A percentile compares a stretch with the other conserved stretches of the same genome.
Evolutionary conservation across 768 basidiomycete genomes (phyloP).

Genomic region (Dendrothele bispora): DNA sequence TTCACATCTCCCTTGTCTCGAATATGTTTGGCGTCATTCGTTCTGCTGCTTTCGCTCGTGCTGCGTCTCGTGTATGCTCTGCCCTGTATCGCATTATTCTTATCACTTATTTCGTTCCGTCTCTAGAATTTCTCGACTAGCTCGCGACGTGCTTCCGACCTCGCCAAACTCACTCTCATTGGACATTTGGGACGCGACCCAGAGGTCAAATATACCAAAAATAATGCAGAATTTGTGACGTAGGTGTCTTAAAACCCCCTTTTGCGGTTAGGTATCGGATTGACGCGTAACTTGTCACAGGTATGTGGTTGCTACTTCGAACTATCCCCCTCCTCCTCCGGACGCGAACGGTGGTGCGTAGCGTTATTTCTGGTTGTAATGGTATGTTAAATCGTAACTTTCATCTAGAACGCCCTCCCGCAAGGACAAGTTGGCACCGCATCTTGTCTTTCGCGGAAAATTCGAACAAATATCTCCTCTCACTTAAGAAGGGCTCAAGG

Average conservation of each 20-base stretch:
- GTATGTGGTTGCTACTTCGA: slow-evolving; percentile 76
- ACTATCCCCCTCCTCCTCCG: slow-evolving; percentile 55
- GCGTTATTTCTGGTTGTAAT: not conserved
- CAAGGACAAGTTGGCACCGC: slow-evolving; percentile 72
- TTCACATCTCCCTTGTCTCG: slow-evolving; percentile 1
- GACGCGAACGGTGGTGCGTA: slow-evolving; percentile 62
- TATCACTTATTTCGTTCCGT: not conserved
- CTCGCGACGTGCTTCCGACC: slow-evolving; percentile 50
- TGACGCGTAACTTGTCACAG: slow-evolving; percentile 45
- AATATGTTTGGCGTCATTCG: slow-evolving; percentile 57
- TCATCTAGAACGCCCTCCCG: slow-evolving; percentile 51
- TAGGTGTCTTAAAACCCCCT: slow-evolving; percentile 34
- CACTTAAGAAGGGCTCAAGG: slow-evolving; percentile 64
- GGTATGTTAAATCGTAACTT: not conserved
- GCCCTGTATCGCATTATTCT: not conserved
- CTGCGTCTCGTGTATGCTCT: slow-evolving; percentile 46
- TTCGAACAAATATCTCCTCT: slow-evolving; percentile 64
- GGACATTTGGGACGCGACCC: slow-evolving; percentile 75
- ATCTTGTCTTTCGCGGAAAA: slow-evolving; percentile 68
- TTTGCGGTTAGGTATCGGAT: not conserved
- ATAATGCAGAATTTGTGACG: slow-evolving; percentile 78
- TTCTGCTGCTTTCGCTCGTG: slow-evolving; percentile 36
- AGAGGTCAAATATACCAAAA: slow-evolving; percentile 65
- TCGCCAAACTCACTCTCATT: slow-evolving; percentile 77
- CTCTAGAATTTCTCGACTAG: slow-evolving; percentile 67